These are phyloP conservation scores for Colletotrichum chlorophyti DNA, from an alignment of 2,329 filamentous ascomycete genomes.

Conservation along the genomic window DNA sequence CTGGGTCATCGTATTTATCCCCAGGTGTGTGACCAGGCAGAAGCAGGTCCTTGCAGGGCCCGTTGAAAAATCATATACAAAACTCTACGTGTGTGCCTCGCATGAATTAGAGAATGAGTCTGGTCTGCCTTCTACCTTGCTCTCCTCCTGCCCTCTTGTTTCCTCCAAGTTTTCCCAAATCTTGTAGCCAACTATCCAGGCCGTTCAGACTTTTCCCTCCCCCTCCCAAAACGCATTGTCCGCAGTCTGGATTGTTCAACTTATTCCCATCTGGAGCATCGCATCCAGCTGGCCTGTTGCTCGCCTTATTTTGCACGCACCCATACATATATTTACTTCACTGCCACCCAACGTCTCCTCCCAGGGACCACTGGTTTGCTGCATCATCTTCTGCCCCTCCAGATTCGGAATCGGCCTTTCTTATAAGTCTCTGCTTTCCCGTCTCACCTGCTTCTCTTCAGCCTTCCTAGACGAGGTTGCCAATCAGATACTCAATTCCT, in stretches of 20 bases:
- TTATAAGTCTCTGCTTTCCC: slow-evolving; percentile 15
- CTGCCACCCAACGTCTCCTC: neutral
- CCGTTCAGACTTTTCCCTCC: neutral
- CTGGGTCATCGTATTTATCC: neutral
- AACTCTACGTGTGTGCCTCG: slow-evolving; percentile 1
- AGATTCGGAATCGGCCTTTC: neutral
- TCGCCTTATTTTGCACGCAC: neutral
- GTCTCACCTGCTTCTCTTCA: slow-evolving; percentile 16
- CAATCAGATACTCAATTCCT: slow-evolving; percentile 16
- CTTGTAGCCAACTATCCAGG: slow-evolving; percentile 8
- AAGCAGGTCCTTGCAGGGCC: neutral
- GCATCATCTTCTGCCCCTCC: slow-evolving; percentile 2
- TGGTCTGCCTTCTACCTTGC: slow-evolving; percentile 1
- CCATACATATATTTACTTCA: neutral
- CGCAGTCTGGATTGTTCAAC: slow-evolving; percentile 2
- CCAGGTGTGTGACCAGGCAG: neutral
- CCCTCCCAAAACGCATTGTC: neutral
- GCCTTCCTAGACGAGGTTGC: slow-evolving; percentile 23
- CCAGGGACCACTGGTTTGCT: slow-evolving; percentile 3
- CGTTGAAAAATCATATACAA: neutral
- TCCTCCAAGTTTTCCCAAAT: neutral
- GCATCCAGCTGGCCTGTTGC: neutral
- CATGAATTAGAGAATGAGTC: neutral
- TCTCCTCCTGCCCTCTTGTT: neutral
- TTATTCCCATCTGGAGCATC: too few species aligned